A percentile compares a stretch with the other conserved stretches of the same genome.
Conservation (phyloP, 2,329 filamentous ascomycete genomes). For the Thelonectria olida region DNA sequence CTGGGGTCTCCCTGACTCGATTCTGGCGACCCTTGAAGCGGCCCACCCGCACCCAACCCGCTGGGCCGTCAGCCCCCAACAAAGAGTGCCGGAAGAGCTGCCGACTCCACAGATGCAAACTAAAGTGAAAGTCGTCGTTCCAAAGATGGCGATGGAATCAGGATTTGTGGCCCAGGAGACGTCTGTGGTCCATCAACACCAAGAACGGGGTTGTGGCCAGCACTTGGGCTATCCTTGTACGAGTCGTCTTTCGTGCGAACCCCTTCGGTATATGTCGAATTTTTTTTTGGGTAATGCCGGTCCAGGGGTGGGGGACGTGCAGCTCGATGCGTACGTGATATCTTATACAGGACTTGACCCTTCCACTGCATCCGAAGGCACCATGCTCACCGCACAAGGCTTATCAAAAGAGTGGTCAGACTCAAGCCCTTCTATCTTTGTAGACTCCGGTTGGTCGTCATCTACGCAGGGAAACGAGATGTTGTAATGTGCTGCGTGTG, state of each 20-base stretch:
- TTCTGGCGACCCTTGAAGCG: constrained; percentile 30
- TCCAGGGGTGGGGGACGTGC: constrained; percentile 17
- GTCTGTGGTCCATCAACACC: constrained; percentile 2
- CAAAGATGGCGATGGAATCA: constrained; percentile 12
- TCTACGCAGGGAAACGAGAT: constrained; percentile 3
- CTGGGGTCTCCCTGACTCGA: constrained; percentile 34
- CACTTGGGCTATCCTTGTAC: background rate
- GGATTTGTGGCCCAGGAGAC: constrained; percentile 1
- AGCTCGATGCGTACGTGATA: constrained; percentile 3
- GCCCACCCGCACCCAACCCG: constrained; percentile 40
- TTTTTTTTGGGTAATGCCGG: constrained; percentile 28
- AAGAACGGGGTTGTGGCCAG: constrained; percentile 12
- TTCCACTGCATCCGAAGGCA: constrained; percentile 27
- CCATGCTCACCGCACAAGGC: constrained; percentile 21
- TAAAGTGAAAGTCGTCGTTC: constrained; percentile 28
- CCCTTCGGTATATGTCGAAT: constrained; percentile 26
- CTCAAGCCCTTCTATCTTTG: constrained; percentile 27
- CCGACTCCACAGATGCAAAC: constrained; percentile 41
- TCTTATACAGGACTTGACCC: constrained; percentile 7
- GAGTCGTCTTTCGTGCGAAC: constrained; percentile 7
- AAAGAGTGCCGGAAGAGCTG: constrained; percentile 44
- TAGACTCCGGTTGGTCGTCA: constrained; percentile 31
- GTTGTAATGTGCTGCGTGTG: background rate
- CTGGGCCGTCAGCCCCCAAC: constrained; percentile 41
- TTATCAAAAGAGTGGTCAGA: constrained; percentile 26